Conservation (phyloP, 495 filamentous ascomycete genomes). For the Parachaetomium inaequale region DNA sequence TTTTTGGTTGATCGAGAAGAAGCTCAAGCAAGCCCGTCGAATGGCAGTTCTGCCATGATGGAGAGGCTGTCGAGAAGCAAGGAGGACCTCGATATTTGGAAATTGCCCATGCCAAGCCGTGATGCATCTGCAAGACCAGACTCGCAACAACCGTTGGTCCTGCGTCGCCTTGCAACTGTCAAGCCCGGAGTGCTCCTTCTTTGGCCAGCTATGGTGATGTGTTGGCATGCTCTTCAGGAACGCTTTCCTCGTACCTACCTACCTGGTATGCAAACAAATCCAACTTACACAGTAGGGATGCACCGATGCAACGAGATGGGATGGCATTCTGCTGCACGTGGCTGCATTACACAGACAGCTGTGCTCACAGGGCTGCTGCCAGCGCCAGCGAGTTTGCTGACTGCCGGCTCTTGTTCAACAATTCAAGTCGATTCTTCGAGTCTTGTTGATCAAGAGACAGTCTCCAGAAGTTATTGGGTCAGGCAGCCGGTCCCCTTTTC, state of each 20-base stretch:
- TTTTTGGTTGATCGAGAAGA: too few species aligned
- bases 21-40: background rate
- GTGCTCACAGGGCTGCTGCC: background rate
- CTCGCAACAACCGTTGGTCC: background rate
- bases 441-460: background rate
- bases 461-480: background rate
- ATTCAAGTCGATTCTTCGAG: background rate
- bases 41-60: background rate
- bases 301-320: too few species aligned
- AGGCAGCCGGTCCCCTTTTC: conserved; percentile 5
- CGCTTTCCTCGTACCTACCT: background rate
- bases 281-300: too few species aligned
- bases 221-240: background rate
- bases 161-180: background rate
- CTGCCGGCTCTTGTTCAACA: background rate
- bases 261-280: too few species aligned
- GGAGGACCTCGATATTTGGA: background rate
- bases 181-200: background rate
- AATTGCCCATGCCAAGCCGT: background rate
- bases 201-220: background rate
- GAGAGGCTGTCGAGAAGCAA: background rate
- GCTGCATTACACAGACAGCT: background rate
- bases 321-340: background rate
- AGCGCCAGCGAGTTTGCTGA: background rate
- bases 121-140: background rate